Base-by-base conservation (phyloP, 768 basidiomycete genomes). In the Termitomyces sp. region DNA sequence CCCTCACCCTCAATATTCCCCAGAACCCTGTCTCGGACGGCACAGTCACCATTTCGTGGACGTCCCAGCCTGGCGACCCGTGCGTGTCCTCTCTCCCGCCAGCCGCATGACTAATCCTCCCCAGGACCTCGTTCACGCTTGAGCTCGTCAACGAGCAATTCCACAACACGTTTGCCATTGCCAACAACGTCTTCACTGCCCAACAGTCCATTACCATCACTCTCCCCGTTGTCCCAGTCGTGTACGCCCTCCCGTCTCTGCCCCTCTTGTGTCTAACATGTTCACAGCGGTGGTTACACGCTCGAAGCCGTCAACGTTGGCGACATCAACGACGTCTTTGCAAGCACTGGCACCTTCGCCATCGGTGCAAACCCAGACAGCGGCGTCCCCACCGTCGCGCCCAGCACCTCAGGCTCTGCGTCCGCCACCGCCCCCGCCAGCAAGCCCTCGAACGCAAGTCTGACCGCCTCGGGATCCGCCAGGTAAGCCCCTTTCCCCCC, bases 141-240 rank as follows among this genome's bases (percentile, higher is more conserved):
- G 74, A 81, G 67, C 69, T 88, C 55, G 52, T 61, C 49, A 83
- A 85, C 68, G 18, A 62, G 0, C 24, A 30, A 0, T 88, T 87
- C 77, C 72, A 86, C 71, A 69, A 81, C 55, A 54, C 73, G 0
- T 81, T 77, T 49, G 85, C 79, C 47, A 75, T 88, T 55, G 79
- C 76, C 13, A 85, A 79, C 74, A 83, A 81, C 58, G 72, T 88
- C 2, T 56, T 71, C 22, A 73, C 81, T 0, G 6, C 0, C 41
- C 70, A 1, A 13, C 52, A 5, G 72, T 38, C 62, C 1, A 1
- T 79, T 2, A 74, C 72, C 0, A 14, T 87, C n/a, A 40, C 52
- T 0, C 58, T 87, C 3, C 84, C 84, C 18, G 51, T 72, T 20
- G 74, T 87, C 28, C 78, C 79, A 9, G 59, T 55, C 10, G 72